Percentiles rank a stretch among this genome's conserved stretches.
These are phyloP conservation scores for Knufia fluminis DNA, from an alignment of 2,329 filamentous ascomycete genomes.

Conservation along the genomic window DNA sequence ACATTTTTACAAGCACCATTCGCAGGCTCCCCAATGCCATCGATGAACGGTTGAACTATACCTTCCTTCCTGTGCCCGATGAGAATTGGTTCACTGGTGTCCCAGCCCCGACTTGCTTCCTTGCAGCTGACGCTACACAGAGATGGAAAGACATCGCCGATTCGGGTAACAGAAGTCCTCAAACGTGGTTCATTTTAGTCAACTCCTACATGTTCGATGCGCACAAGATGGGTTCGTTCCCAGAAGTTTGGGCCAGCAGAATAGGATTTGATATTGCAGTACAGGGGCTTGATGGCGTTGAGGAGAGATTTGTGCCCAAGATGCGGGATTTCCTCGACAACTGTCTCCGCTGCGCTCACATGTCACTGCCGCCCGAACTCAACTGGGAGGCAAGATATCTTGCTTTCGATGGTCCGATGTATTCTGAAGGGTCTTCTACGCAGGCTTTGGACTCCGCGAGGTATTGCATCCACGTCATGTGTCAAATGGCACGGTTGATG, in stretches of 20 bases:
- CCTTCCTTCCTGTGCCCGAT: constrained; percentile 30
- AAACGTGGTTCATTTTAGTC: constrained; percentile 34
- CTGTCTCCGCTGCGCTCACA: constrained; percentile 18
- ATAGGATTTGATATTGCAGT: constrained; percentile 7
- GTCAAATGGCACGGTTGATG: constrained; percentile 29
- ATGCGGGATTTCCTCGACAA: constrained; percentile 20
- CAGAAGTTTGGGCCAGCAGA: background rate
- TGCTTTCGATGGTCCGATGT: constrained; percentile 5
- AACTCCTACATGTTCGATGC: constrained; percentile 34
- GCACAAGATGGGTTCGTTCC: constrained; percentile 26
- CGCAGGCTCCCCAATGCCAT: constrained; percentile 31
- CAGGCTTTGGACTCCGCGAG: constrained; percentile 21
- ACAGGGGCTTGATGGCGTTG: background rate
- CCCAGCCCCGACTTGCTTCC: constrained; percentile 23
- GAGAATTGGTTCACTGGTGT: constrained; percentile 27
- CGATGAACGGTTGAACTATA: constrained; percentile 30
- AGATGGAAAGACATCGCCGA: constrained; percentile 28
- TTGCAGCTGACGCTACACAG: constrained; percentile 26
- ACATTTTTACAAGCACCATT: constrained; percentile 35
- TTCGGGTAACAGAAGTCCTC: constrained; percentile 27
- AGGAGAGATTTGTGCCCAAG: constrained; percentile 18
- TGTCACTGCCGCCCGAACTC: constrained; percentile 25
- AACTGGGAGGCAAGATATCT: constrained; percentile 27
- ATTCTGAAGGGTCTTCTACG: background rate
- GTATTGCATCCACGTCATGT: constrained; percentile 30